Evolutionary conservation across 2,329 filamentous ascomycete genomes (phyloP).

Genomic region (Penicillium sp.): DNA sequence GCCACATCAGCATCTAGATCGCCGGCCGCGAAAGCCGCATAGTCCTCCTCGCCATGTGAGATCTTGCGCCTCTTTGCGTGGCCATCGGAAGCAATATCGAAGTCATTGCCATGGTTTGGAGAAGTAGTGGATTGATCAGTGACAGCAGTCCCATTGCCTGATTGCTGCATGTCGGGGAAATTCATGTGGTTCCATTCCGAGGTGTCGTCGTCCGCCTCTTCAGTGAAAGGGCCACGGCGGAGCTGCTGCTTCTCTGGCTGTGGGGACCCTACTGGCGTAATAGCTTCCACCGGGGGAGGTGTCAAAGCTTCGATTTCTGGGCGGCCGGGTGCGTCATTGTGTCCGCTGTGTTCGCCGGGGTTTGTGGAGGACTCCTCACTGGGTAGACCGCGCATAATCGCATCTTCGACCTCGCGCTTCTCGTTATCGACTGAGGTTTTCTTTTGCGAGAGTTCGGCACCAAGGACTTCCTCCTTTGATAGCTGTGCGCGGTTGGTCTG

Average conservation of each 20-base stretch:
- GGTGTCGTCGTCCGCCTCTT: conserved; percentile 13
- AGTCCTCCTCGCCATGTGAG: conserved; percentile 44
- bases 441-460: conserved; percentile 64
- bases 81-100: conserved; percentile 30
- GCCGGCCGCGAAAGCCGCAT: conserved; percentile 51
- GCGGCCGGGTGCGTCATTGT: conserved; percentile 47
- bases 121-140: conserved; percentile 3
- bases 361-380: conserved; percentile 56
- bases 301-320: conserved; percentile 85
- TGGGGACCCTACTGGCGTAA: conserved; percentile 54
- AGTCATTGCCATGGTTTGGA: conserved; percentile 22
- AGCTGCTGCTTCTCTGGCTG: conserved; percentile 37
- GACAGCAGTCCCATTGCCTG: conserved; percentile 18
- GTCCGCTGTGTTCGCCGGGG: conserved; percentile 35
- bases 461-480: conserved; percentile 65
- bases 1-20: conserved; percentile 63
- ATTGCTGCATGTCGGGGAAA: conserved; percentile 24
- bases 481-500: conserved; percentile 70
- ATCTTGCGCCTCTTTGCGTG: conserved; percentile 52
- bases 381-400: conserved; percentile 80
- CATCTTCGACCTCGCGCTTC: conserved; percentile 85
- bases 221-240: conserved; percentile 28
- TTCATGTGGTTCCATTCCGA: conserved; percentile 15
- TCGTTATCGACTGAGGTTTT: conserved; percentile 73
- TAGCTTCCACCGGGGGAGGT: conserved; percentile 65